Evolutionary conservation across 495 filamentous ascomycete species (phyloP).

Genomic region (Darksidea phi): DNA sequence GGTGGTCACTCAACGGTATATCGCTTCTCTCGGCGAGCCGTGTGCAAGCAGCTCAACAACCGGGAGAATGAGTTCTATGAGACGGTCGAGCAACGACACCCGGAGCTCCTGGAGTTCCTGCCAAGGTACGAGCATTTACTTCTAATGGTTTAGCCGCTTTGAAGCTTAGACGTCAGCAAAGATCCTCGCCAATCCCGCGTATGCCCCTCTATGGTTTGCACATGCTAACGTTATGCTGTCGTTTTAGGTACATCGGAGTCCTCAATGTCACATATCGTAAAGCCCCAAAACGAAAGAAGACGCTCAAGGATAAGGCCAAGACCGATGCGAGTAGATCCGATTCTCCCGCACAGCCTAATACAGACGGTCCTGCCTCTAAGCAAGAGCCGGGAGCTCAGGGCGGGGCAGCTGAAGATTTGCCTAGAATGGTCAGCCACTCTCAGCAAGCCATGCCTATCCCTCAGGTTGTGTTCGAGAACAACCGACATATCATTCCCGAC

Average conservation of each 20-base stretch:
- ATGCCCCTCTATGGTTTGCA: constrained; percentile 7
- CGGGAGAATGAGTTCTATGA: constrained; percentile 98
- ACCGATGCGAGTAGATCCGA: constrained; percentile 14
- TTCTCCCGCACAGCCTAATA: constrained; percentile 7
- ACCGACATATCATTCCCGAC: constrained; percentile 89
- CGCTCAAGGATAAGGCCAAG: constrained; percentile 23
- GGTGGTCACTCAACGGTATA: constrained; percentile 95
- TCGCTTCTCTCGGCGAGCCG: constrained; percentile 88
- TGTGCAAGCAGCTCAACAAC: constrained; percentile 97
- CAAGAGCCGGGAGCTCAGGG: background rate
- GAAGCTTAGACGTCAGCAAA: constrained; percentile 46
- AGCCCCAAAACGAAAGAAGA: constrained; percentile 65
- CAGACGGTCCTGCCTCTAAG: background rate
- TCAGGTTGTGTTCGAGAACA: constrained; percentile 92
- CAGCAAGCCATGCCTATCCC: constrained; percentile 65
- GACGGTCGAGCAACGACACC: constrained; percentile 84
- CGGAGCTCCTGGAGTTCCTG: constrained; percentile 83
- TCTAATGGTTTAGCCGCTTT: constrained; percentile 31
- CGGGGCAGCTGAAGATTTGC: constrained; percentile 47
- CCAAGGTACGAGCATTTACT: constrained; percentile 68
- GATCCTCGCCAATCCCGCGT: constrained; percentile 15
- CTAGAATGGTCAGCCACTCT: constrained; percentile 78
- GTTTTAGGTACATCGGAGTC: constrained; percentile 86
- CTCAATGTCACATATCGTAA: constrained; percentile 96
- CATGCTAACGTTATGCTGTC: constrained; percentile 41